Percentiles rank a stretch among this genome's conserved stretches.
These are phyloP conservation scores for Primulina tabacum DNA, from an alignment of 257 asterid genomes.

Conservation along the genomic window DNA sequence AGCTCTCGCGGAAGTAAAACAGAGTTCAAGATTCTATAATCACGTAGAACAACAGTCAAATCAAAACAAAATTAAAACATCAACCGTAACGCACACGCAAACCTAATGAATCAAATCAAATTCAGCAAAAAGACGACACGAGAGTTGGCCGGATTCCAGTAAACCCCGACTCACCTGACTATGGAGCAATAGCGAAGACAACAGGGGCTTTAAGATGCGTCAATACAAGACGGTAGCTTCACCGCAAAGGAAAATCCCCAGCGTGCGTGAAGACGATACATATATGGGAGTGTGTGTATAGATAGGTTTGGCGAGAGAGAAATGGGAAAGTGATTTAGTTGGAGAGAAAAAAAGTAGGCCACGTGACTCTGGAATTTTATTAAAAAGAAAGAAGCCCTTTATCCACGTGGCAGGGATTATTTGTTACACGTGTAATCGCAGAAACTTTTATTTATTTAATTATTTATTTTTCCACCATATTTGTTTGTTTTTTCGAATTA, in stretches of 20 bases:
- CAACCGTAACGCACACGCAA: not conserved
- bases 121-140: constrained; percentile 9
- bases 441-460: too few species aligned
- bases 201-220: not conserved
- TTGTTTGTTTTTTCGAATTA: too few species aligned
- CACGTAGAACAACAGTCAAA: not conserved
- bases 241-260: not conserved
- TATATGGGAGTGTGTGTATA: not conserved
- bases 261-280: not conserved
- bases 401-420: not conserved
- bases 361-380: not conserved
- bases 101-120: not conserved
- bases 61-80: not conserved
- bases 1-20: not conserved
- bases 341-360: not conserved
- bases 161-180: constrained; percentile 13
- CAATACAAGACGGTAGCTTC: not conserved
- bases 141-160: constrained; percentile 20
- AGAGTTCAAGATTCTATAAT: not conserved
- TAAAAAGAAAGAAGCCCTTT: too few species aligned
- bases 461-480: too few species aligned
- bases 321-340: not conserved
- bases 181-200: not conserved
- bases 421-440: not conserved
- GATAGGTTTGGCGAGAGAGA: not conserved